Conservation (phyloP, 1,139 yeast genomes). For the Geotrichum cucujoidarum region DNA sequence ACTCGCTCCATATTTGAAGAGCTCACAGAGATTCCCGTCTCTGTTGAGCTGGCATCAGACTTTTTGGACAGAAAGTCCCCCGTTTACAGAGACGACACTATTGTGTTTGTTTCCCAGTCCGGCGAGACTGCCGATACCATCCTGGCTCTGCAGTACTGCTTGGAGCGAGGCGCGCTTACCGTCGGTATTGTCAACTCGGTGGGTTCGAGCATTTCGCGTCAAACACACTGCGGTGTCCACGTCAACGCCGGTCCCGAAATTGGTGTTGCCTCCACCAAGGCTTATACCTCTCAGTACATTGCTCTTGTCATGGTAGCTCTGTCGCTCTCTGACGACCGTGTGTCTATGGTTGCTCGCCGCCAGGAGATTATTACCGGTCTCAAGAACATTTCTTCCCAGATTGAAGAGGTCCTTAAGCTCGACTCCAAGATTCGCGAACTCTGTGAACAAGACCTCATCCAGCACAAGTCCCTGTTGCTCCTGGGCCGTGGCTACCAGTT, state of each 20-base stretch:
- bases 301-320: slow-evolving; percentile 97
- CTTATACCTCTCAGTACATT: slow-evolving; percentile 97
- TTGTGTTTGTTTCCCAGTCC: slow-evolving; percentile 95
- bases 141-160: slow-evolving; percentile 90
- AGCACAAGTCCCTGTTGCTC: slow-evolving; percentile 80
- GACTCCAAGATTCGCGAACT: slow-evolving; percentile 59
- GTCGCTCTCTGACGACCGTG: slow-evolving; percentile 84
- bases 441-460: slow-evolving; percentile 66
- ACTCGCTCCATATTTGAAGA: slow-evolving; percentile 96
- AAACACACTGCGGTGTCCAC: slow-evolving; percentile 98
- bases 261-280: slow-evolving; percentile 99
- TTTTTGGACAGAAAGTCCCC: slow-evolving; percentile 93
- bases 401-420: slow-evolving; percentile 66
- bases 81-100: slow-evolving; percentile 95
- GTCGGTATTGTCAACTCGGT: slow-evolving; percentile 94
- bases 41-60: slow-evolving; percentile 96
- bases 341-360: slow-evolving; percentile 72
- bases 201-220: slow-evolving; percentile 93
- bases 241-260: slow-evolving; percentile 99
- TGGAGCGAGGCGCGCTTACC: slow-evolving; percentile 94
- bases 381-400: slow-evolving; percentile 79
- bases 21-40: slow-evolving; percentile 90
- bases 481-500: slow-evolving; percentile 97
- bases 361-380: slow-evolving; percentile 82
- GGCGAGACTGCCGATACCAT: slow-evolving; percentile 99